These are phyloP conservation scores for Lasiodiplodia gonubiensis DNA, from an alignment of 2,329 filamentous ascomycete species.

Conservation along the genomic window DNA sequence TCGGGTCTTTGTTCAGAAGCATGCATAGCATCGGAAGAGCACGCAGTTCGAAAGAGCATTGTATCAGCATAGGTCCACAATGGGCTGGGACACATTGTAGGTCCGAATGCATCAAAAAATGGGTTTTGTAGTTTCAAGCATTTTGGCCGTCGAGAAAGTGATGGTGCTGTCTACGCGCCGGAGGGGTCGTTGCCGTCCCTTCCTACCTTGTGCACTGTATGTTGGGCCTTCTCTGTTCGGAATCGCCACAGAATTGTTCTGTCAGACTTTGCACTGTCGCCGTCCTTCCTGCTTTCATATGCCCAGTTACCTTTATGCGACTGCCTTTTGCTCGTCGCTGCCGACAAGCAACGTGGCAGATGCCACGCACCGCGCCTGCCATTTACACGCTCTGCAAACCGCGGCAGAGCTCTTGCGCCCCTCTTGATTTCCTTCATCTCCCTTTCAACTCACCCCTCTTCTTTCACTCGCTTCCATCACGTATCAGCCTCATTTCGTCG, in stretches of 20 bases:
- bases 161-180: not conserved
- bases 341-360: not conserved
- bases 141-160: not conserved
- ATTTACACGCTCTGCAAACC: not conserved
- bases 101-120: conserved; percentile 5
- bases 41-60: conserved; percentile 5
- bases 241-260: too few relatives aligned
- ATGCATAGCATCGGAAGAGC: conserved; percentile 18
- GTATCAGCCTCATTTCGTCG: conserved; percentile 5
- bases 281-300: not conserved
- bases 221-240: not conserved
- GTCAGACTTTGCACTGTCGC: too few relatives aligned
- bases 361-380: conserved; percentile 5
- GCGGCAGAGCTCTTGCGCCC: not conserved
- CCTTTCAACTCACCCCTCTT: conserved; percentile 17
- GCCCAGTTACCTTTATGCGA: not conserved
- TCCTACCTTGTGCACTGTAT: not conserved
- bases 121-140: not conserved
- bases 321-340: not conserved
- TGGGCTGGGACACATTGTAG: conserved; percentile 2
- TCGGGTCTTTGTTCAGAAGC: conserved; percentile 1
- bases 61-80: conserved; percentile 8
- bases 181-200: not conserved
- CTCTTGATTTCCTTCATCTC: not conserved
- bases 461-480: conserved; percentile 26